Conservation (phyloP, 805 yeast species). For the Starmerella bombi region DNA sequence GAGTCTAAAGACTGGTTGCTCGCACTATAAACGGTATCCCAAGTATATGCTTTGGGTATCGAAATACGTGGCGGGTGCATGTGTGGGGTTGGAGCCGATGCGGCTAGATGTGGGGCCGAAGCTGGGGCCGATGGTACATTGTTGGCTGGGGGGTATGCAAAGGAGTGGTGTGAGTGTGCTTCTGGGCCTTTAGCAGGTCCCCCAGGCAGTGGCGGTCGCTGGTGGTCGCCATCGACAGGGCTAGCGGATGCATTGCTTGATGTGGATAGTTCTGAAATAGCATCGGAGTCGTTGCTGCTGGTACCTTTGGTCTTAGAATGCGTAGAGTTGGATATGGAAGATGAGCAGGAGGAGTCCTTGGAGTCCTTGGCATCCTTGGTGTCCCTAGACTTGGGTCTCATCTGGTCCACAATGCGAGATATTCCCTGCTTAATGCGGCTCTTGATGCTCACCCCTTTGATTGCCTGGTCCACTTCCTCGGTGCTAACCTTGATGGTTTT, state of each 20-base stretch:
- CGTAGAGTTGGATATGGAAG: not conserved
- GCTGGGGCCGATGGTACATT: not conserved
- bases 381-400: constrained; percentile 10
- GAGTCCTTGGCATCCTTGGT: not conserved
- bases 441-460: constrained; percentile 54
- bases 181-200: not conserved
- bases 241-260: not conserved
- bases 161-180: not conserved
- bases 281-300: not conserved
- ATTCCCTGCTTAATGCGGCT: constrained; percentile 44
- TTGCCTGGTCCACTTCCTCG: constrained; percentile 64
- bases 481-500: constrained; percentile 42
- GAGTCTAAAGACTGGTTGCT: not conserved
- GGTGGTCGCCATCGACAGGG: not conserved
- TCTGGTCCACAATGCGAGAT: constrained; percentile 13
- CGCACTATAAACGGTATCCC: not conserved
- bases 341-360: not conserved
- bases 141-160: not conserved
- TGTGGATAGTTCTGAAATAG: not conserved
- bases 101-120: not conserved
- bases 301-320: not conserved
- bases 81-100: not conserved
- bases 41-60: not conserved
- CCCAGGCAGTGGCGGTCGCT: not conserved
- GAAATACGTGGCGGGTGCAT: not conserved